Percentiles rank a stretch among this genome's conserved stretches.
phyloP scores from a whole-genome alignment of 1,284 basidiomycete species.

The Irpex rosettiformis region DNA sequence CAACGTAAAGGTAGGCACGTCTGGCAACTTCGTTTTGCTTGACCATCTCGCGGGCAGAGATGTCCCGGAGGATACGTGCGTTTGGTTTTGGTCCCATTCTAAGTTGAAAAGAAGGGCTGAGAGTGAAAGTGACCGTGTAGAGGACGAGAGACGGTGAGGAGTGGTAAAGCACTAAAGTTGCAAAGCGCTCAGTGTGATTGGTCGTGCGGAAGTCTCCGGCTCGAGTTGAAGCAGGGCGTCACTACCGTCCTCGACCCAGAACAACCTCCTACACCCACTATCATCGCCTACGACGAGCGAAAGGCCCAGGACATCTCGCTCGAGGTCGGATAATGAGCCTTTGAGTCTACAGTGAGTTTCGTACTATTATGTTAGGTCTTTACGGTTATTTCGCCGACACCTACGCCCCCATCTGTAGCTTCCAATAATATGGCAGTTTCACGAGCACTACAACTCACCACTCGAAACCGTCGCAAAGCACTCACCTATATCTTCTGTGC shows the following conservation, averaged over 20 bases:
- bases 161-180: too few species aligned
- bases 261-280: background rate
- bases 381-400: background rate
- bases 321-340: background rate
- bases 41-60: slow-evolving; percentile 71
- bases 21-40: slow-evolving; percentile 76
- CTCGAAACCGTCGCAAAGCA: slow-evolving; percentile 62
- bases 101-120: background rate
- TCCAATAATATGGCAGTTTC: slow-evolving; percentile 47
- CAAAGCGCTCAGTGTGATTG: background rate
- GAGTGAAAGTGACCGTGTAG: too few species aligned
- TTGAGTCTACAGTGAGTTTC: background rate
- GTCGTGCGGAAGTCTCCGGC: background rate
- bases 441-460: slow-evolving; percentile 57
- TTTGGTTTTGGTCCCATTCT: slow-evolving; percentile 26
- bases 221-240: background rate
- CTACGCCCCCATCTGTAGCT: background rate
- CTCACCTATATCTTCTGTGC: slow-evolving; percentile 75
- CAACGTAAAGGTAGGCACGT: slow-evolving; percentile 86
- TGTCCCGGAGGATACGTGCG: slow-evolving; percentile 71
- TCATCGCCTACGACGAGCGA: background rate
- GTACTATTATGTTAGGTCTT: background rate
- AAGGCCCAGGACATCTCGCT: background rate
- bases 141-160: too few species aligned
- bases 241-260: background rate